Percentiles rank a stretch among this genome's conserved stretches.
Conservation (phyloP, 129 eudicot genomes). For the Apium graveolens region DNA sequence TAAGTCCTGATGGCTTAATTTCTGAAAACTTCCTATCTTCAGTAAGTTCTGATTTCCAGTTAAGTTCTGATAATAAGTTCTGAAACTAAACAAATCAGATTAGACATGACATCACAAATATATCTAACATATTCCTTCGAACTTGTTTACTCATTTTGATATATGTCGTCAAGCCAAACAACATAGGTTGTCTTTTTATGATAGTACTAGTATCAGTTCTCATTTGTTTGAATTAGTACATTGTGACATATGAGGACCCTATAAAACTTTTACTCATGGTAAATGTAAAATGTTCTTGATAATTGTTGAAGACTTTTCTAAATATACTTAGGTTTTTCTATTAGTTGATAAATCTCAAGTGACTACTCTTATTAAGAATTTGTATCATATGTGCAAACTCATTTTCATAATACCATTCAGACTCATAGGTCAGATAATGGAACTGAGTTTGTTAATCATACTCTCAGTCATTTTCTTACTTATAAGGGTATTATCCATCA, state of each 20-base stretch:
- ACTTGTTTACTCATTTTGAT: no score
- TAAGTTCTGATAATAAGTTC: no score
- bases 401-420: not conserved
- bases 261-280: not conserved
- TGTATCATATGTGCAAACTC: not conserved
- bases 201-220: not conserved
- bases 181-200: not conserved
- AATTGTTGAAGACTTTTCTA: slow-evolving; percentile 13
- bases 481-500: not conserved
- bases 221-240: slow-evolving; percentile 11
- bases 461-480: not conserved
- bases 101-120: no score
- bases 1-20: no score
- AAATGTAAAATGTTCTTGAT: slow-evolving; percentile 1
- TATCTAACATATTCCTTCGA: no score
- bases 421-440: slow-evolving; percentile 11
- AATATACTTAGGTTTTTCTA: not conserved
- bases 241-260: slow-evolving; percentile 18
- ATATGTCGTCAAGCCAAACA: not conserved
- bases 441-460: not conserved
- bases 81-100: no score
- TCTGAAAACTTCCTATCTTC: no score
- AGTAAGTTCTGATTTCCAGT: no score
- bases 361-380: not conserved
- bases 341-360: slow-evolving; percentile 11